A percentile compares a stretch with the other conserved stretches of the same genome.
phyloP scores from a whole-genome alignment of 2,329 filamentous ascomycete genomes.

The Pseudogymnoascus sp. region DNA sequence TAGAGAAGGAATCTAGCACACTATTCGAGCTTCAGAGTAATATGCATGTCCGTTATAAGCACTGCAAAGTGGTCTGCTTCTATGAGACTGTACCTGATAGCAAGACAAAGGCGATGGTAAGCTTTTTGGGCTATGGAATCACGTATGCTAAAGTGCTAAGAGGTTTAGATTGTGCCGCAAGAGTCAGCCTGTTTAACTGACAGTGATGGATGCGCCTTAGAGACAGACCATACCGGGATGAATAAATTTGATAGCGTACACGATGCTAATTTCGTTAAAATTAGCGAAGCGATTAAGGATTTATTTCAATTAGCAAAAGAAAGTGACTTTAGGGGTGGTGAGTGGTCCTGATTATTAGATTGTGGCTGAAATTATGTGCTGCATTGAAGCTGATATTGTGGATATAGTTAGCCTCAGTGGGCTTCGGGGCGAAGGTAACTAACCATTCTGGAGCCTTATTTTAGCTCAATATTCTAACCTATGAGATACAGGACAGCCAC shows the following conservation, averaged over 20 bases:
- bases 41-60: background rate
- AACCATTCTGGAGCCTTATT: background rate
- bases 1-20: background rate
- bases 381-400: background rate
- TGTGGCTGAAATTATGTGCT: background rate
- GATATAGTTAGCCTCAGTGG: background rate
- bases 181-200: background rate
- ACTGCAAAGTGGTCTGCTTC: background rate
- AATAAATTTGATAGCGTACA: background rate
- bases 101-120: background rate
- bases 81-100: background rate
- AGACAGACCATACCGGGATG: background rate
- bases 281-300: background rate
- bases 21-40: background rate
- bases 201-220: background rate
- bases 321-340: background rate
- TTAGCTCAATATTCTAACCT: background rate
- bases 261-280: background rate
- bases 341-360: background rate
- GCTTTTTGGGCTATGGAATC: background rate
- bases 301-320: background rate
- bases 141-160: background rate
- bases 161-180: background rate
- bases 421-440: background rate
- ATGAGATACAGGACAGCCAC: background rate